Evolutionary conservation across 2,329 filamentous ascomycete genomes (phyloP).

Genomic region (Sporothrix phasma): DNA sequence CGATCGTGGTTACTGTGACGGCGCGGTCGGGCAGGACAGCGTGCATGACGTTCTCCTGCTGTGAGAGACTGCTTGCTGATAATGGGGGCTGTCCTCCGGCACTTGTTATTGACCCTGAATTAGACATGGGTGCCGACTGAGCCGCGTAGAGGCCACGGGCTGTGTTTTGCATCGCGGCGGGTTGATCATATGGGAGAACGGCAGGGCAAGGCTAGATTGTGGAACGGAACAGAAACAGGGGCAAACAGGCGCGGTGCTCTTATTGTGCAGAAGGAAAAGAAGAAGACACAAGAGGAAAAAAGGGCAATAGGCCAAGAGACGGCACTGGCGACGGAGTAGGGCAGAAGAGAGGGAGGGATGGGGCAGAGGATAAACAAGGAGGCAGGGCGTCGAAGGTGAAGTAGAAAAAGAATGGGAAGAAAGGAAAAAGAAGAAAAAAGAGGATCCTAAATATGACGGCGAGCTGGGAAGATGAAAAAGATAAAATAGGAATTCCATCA

Average conservation of each 20-base stretch:
- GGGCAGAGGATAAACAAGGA: conserved; percentile 5
- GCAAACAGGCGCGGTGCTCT: not conserved
- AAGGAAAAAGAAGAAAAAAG: not conserved
- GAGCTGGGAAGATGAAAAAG: not conserved
- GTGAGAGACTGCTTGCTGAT: not conserved
- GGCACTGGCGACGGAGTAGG: not conserved
- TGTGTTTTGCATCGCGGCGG: conserved; percentile 6
- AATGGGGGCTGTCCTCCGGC: not conserved
- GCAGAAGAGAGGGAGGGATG: not conserved
- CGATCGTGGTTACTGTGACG: conserved; percentile 61
- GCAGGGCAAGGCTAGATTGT: not conserved
- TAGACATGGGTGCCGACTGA: not conserved
- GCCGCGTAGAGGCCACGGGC: conserved; percentile 9
- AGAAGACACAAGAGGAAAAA: not conserved
- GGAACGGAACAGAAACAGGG: not conserved
- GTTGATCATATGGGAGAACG: not conserved
- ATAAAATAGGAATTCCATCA: not conserved
- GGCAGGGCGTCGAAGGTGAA: not conserved
- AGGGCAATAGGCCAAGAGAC: not conserved
- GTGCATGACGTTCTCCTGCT: not conserved
- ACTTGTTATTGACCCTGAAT: not conserved
- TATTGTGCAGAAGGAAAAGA: not conserved
- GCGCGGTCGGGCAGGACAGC: conserved; percentile 51
- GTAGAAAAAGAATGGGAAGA: conserved; percentile 2
- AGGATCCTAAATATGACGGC: not conserved